A percentile compares a stretch with the other conserved stretches of the same genome.
phyloP scores from a whole-genome alignment of 2,329 filamentous ascomycete genomes.

The Epichloe gansuensis region DNA sequence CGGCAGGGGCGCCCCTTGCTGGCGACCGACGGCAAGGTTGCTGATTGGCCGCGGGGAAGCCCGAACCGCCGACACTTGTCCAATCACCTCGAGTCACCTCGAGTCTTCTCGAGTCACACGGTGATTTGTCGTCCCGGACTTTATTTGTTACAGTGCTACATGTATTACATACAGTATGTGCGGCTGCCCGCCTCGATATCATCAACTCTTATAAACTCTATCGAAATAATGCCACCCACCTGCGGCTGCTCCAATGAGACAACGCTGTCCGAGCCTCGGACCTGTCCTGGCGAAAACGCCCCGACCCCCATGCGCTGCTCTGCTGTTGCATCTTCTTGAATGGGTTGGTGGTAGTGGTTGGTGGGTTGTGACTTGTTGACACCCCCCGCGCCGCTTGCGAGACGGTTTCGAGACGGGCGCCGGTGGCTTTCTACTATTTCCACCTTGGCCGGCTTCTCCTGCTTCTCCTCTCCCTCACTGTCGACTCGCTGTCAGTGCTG shows the following conservation, averaged over 20 bases:
- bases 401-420: not conserved
- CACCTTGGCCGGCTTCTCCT: not conserved
- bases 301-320: too few species aligned
- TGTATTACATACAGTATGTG: too few species aligned
- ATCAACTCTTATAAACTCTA: too few species aligned
- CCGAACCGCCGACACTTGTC: constrained; percentile 26
- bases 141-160: not conserved
- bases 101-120: not conserved
- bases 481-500: too few species aligned
- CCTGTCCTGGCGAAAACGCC: too few species aligned
- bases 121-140: not conserved
- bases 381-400: not conserved
- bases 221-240: too few species aligned
- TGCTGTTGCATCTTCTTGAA: too few species aligned
- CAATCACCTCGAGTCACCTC: constrained; percentile 12
- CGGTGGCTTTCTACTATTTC: not conserved
- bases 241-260: too few species aligned
- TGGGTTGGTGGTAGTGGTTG: too few species aligned
- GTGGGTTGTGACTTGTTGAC: too few species aligned
- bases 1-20: not conserved
- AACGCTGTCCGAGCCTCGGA: too few species aligned
- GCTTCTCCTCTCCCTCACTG: not conserved
- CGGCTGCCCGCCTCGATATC: too few species aligned
- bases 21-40: constrained; percentile 9
- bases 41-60: constrained; percentile 20